Base-by-base conservation (phyloP, 768 basidiomycete genomes). In the Lentinula lateritia region DNA sequence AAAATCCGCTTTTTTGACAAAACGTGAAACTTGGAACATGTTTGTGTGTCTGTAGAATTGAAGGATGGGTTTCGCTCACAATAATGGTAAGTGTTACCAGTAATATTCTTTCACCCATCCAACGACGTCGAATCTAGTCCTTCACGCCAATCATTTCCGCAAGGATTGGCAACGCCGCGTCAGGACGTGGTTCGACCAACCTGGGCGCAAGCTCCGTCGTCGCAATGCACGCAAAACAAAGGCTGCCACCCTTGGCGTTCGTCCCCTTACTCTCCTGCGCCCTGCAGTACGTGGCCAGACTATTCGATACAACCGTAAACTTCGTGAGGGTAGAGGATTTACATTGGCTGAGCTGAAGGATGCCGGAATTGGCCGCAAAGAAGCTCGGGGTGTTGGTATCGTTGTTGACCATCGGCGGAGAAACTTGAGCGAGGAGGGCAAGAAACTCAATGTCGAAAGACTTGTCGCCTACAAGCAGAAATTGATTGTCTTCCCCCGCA, bases 101-200 rank as follows among this genome's bases (percentile, higher is more conserved):
- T 53, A 45, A 39, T 43, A 35, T 50, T 41, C 52, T 16, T 23
- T 53, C 16, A 10, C 8, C 50, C 28, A 10, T 60, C 23, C n/a
- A 42, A 63, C 58, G 53, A 50, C 28, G 52, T 48, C 12, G 41
- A 50, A 16, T 48, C 5, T 52, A 91, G 92, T 92, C 80, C 92
- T 96, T 76, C 94, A 87, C 80, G 84, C 77, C 69, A 95, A 95
- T 78, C 94, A 97, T 76, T 95, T 95, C 86, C 92, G 87, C 82
- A 98, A 98, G 88, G 95, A 98, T 76, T 98, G 95, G 95, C 96
- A 98, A 78, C 84, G 88, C 72, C 90, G 90, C 66, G 94, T 96
- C 69, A 89, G 89, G 77, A 96, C 93, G 73, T 95, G 95, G 95
- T 98, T 98, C 75, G 92, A 98, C 83, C 97, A 99, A 80, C 94